Evolutionary conservation across 2,329 filamentous ascomycete species (phyloP).

Genomic region (Keithomyces neogunnii): DNA sequence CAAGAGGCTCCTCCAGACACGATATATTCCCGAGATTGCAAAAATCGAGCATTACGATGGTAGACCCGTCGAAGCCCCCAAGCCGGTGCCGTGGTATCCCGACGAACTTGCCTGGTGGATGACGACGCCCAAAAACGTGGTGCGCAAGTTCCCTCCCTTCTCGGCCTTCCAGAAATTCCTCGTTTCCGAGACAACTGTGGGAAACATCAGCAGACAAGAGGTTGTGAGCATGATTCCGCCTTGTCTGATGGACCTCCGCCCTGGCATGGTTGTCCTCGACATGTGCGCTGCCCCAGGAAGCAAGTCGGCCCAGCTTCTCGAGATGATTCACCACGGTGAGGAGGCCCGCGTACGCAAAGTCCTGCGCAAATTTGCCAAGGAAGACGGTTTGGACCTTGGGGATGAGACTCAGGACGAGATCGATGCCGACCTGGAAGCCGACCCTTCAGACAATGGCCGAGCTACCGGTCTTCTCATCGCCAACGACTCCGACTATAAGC

Average conservation of each 20-base stretch:
- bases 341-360: slow-evolving; percentile 74
- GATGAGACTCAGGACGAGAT: slow-evolving; percentile 37
- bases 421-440: slow-evolving; percentile 45
- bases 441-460: slow-evolving; percentile 68
- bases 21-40: slow-evolving; percentile 85
- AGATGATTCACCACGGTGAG: slow-evolving; percentile 89
- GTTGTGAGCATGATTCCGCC: slow-evolving; percentile 99
- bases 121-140: slow-evolving; percentile 94
- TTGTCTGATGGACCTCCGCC: slow-evolving; percentile 80
- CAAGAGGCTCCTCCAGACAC: slow-evolving; percentile 75
- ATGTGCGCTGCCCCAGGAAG: slow-evolving; percentile 95
- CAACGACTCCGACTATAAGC: slow-evolving; percentile 95
- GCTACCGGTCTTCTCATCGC: slow-evolving; percentile 88
- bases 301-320: slow-evolving; percentile 90
- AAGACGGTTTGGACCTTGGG: slow-evolving; percentile 47
- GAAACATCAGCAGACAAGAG: slow-evolving; percentile 96
- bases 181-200: slow-evolving; percentile 92
- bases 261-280: slow-evolving; percentile 88
- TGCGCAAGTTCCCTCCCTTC: slow-evolving; percentile 90
- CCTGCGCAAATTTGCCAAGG: slow-evolving; percentile 53
- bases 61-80: slow-evolving; percentile 70
- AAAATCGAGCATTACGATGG: slow-evolving; percentile 78
- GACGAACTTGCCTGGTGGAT: slow-evolving; percentile 94
- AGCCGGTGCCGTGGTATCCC: slow-evolving; percentile 83
- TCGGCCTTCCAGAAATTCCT: slow-evolving; percentile 95